These are phyloP conservation scores for Colletotrichum nymphaeae DNA, from an alignment of 2,329 filamentous ascomycete genomes.

Conservation along the genomic window DNA sequence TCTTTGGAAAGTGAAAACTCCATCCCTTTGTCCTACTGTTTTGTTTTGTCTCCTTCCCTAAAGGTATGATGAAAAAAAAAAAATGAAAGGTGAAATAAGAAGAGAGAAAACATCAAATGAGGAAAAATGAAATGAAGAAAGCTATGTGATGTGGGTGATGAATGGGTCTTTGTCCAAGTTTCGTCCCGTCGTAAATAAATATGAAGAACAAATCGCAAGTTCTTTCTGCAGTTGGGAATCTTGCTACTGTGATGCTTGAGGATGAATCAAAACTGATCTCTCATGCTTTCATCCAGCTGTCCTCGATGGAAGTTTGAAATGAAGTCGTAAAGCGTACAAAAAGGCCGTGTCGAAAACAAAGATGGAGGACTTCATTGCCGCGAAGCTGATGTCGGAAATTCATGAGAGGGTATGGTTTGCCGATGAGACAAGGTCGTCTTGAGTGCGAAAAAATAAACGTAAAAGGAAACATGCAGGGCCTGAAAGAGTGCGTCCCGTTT, in stretches of 20 bases:
- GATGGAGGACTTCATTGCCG: background rate
- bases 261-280: slow-evolving; percentile 13
- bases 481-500: background rate
- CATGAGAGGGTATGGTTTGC: slow-evolving; percentile 9
- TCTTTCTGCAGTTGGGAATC: background rate
- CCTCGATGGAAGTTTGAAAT: slow-evolving; percentile 7
- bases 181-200: slow-evolving; percentile 27
- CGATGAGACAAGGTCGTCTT: slow-evolving; percentile 15
- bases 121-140: slow-evolving; percentile 13
- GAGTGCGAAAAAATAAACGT: background rate
- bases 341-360: slow-evolving; percentile 21
- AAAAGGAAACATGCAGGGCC: background rate
- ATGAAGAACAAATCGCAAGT: background rate
- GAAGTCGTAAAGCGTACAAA: slow-evolving; percentile 30
- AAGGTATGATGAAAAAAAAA: slow-evolving; percentile 16
- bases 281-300: slow-evolving; percentile 17
- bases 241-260: slow-evolving; percentile 4
- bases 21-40: slow-evolving; percentile 13
- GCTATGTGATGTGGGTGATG: slow-evolving; percentile 25
- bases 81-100: background rate
- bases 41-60: slow-evolving; percentile 25
- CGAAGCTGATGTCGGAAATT: background rate
- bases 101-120: slow-evolving; percentile 1
- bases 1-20: slow-evolving; percentile 28
- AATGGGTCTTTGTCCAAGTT: slow-evolving; percentile 19